Evolutionary conservation across 2,329 filamentous ascomycete genomes (phyloP), one percentile per base, ranked within the genome.

Genomic region (Aspergillus carbonarius): DNA sequence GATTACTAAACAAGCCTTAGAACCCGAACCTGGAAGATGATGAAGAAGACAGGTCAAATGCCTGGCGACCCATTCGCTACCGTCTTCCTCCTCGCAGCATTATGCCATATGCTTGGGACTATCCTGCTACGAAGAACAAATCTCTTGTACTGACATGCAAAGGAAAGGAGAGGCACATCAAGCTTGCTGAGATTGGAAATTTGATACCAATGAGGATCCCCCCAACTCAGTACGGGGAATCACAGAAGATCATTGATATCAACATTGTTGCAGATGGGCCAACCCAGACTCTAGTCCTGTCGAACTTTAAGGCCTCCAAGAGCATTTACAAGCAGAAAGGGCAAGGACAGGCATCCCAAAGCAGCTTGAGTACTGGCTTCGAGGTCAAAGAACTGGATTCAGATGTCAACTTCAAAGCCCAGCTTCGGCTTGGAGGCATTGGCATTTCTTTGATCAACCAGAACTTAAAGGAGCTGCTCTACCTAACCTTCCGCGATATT

Each of bases 91-190:
- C 93, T 12, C 85, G 95, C 60, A 98, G 93, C 75, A 97, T 99
- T 75, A 99, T 99, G 95, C 95, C 96, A 0, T 99, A 99, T 70
- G 93, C 95, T 1, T 99, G 95, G 95, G 96, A 99, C 72, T 99
- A 96, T 76, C 96, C 95, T 1, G 93, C 95, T 1, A 93, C 92
- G n/a, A 97, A 96, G 78, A 89, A 91, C 77, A 96, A 95, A 69
- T 95, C 97, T 72, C 85, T 99, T 39, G 87, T 98, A 51, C 86
- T 99, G 70, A 88, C 82, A 54, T 89, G 88, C 7, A 87, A 88
- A 68, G 87, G 88, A 61, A 91, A 89, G 70, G 92, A 97, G 72
- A 84, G 95, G 30, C 92, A 97, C 70, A 89, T 99, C 72, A 97
- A 96, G 74, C 83, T 99, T 64, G 91, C 93, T 2, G 95, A 99